Percentiles rank a stretch among this genome's conserved stretches.
Conservation (phyloP, 805 yeast genomes). For the Yarrowia yakushimensis region DNA sequence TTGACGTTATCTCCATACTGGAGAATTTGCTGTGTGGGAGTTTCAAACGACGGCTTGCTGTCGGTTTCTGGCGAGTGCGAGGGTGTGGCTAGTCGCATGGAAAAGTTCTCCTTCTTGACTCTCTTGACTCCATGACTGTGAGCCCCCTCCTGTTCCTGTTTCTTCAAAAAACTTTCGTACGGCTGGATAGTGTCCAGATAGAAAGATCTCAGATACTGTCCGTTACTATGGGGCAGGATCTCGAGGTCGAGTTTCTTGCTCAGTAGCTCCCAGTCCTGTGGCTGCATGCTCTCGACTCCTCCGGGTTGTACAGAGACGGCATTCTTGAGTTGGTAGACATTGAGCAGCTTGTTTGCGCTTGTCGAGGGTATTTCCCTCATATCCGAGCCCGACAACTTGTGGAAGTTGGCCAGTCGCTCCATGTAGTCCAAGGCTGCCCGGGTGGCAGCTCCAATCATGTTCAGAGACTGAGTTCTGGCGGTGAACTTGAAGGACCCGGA, state of each 20-base stretch:
- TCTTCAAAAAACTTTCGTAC: constrained; percentile 33
- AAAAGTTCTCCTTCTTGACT: constrained; percentile 7
- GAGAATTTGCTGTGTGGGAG: not conserved
- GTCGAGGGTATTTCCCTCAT: constrained; percentile 31
- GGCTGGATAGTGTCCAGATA: constrained; percentile 29
- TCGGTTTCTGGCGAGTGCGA: constrained; percentile 9
- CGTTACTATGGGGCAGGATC: constrained; percentile 10
- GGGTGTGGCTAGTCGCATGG: constrained; percentile 12
- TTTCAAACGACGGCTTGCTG: not conserved
- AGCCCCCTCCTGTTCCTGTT: not conserved
- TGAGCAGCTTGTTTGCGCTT: constrained; percentile 33
- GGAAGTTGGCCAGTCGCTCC: constrained; percentile 38
- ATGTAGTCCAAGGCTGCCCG: constrained; percentile 37
- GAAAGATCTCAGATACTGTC: constrained; percentile 7
- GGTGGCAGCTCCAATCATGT: constrained; percentile 39
- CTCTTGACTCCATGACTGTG: not conserved
- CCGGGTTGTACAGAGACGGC: constrained; percentile 33
- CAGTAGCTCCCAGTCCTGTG: constrained; percentile 6
- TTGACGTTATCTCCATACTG: not conserved
- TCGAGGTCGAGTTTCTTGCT: constrained; percentile 5
- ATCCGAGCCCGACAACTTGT: constrained; percentile 32
- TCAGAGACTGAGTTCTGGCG: constrained; percentile 38
- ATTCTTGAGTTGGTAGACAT: constrained; percentile 36
- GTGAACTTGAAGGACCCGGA: constrained; percentile 37
- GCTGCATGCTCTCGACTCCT: constrained; percentile 7